Base-by-base conservation (phyloP, 768 basidiomycete species). In the Pleurotus pulmonarius region DNA sequence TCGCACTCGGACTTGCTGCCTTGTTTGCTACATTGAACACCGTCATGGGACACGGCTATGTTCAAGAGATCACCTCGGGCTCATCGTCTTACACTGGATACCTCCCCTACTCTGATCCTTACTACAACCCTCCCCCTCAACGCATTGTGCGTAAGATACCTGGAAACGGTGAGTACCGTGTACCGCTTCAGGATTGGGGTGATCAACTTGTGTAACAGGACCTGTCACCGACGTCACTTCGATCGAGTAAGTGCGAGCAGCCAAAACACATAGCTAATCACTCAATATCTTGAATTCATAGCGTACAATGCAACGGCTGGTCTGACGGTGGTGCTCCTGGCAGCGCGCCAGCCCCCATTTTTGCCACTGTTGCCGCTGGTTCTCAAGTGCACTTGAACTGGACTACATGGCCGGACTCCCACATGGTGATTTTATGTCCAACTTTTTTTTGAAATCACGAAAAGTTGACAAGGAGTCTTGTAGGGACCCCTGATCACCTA, bases 401-500 rank as follows among this genome's bases (percentile, higher is more conserved):
- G 75, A 77, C 72, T 5, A 63, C 71, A 15, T 65, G 72, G 73
- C 73, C 73, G 0, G 66, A 65, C 41, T 71, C 68, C 53, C 73
- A 74, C 57, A 55, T 65, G 25, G 67, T 68, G 40, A 22, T 56
- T 43, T 37, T 18, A 8, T 26, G 9, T 9, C 43, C 22, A 1
- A 24, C 26, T 13, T 56, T 25, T 2, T 7, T 29, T n/a, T n/a
- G n/a, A n/a, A 18, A 46, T 45, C 16, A 13, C 41, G 18, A 8
- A 13, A 7, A 49, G n/a, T 39, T 25, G 25, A 15, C 46, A 5
- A 49, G 12, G 11, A 8, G 43, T 55, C 44, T 43, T 5, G 0
- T 44, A 72, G 69, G 77, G 78, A 12, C 78, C 75, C 0, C 66
- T 77, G 60, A 72, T 79, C 61, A 79, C 78, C 0, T 79, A 76